Conservation (phyloP, 2,329 filamentous ascomycete genomes). For the Curvularia lunata region DNA sequence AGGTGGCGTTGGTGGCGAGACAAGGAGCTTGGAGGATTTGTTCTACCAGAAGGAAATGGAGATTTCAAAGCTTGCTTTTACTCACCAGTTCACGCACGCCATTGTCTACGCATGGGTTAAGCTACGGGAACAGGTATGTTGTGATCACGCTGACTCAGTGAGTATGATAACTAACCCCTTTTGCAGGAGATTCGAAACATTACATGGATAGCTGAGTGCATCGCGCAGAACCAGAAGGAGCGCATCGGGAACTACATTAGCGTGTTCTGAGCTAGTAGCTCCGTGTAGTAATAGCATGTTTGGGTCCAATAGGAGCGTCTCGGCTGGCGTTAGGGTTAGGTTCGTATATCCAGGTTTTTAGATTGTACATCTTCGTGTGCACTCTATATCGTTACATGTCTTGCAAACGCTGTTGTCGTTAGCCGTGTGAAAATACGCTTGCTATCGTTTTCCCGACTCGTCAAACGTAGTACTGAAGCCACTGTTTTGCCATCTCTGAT, state of each 20-base stretch:
- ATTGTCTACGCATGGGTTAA: conserved; percentile 99
- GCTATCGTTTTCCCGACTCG: background rate
- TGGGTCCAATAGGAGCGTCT: conserved; percentile 35
- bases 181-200: conserved; percentile 96
- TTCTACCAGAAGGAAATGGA: conserved; percentile 99
- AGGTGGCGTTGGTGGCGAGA: conserved; percentile 77
- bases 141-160: background rate
- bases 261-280: conserved; percentile 66
- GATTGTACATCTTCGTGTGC: conserved; percentile 25
- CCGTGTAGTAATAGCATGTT: conserved; percentile 36
- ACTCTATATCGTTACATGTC: background rate
- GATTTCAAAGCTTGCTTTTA: conserved; percentile 93
- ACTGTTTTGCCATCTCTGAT: background rate
- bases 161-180: conserved; percentile 20
- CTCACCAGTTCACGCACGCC: conserved; percentile 90
- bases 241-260: conserved; percentile 98
- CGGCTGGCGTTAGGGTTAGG: conserved; percentile 38
- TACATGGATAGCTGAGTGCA: conserved; percentile 99
- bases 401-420: background rate
- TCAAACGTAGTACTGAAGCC: background rate
- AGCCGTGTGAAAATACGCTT: background rate
- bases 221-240: conserved; percentile 99
- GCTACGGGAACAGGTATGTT: conserved; percentile 87
- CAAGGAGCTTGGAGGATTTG: conserved; percentile 91
- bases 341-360: conserved; percentile 40